Base-by-base conservation (phyloP, 1,284 basidiomycete genomes). In the Quambalaria eucalypti region DNA sequence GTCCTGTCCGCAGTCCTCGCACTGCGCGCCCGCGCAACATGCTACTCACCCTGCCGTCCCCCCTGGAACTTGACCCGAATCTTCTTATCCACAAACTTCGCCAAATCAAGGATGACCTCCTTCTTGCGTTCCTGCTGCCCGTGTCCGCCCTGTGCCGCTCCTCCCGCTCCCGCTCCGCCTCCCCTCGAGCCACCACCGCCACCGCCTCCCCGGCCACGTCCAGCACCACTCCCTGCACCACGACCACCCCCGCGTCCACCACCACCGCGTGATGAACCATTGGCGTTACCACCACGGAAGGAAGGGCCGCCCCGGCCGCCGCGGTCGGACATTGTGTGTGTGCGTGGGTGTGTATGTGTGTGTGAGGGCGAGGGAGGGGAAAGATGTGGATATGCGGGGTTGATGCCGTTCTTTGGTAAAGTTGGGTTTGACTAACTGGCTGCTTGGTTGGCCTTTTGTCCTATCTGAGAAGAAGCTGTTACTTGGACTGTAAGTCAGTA, bases 11-110 rank as follows among this genome's bases (percentile, higher is more conserved):
- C 16, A 39, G 4, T 39, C 4, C 4, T 14, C 16, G 36, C 36
- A 21, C 36, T 39, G 16, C 21, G 21, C 36, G 16, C 16, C 36
- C 36, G 10, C 36, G 3, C 16, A 14, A 4, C 4, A 14, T 39
- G 36, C 28, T 1, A 76, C 80, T 49, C 63, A 90, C 92, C 91
- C 82, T 97, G 90, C 28, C 93, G 81, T 26, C 93, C 93, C 47
- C 93, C 93, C 26, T 89, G 89, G 74, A 98, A 97, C 78, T 96
- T 97, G 73, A 98, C 91, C 54, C 89, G 81, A 74, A 98, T 88
- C 62, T 84, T 82, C 77, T 92, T 85, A 77, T 96, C 89, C 50
- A 87, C 86, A 71, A 95, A 97, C 76, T 93, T 92, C 56, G 87
- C 84, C 39, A 98, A 83, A 78, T 97, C 92, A 28, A 98, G 83